A percentile compares a stretch with the other conserved stretches of the same genome.
Evolutionary conservation across 345 rosid genomes (phyloP).

Genomic region (Zanthoxylum bungeanum): DNA sequence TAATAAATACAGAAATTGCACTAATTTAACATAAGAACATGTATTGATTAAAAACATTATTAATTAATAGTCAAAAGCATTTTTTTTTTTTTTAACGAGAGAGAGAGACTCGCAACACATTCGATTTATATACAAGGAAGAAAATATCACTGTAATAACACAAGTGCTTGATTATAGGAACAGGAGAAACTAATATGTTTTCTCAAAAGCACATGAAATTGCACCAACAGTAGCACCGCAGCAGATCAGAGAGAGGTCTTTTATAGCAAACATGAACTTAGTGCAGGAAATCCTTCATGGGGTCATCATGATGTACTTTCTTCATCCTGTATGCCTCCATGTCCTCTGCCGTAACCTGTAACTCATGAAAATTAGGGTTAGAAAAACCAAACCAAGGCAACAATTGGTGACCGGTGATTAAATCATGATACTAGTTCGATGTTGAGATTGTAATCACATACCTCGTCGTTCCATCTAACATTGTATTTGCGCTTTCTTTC

Average conservation of each 20-base stretch:
- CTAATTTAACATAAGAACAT: too few relatives aligned
- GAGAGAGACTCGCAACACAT: too few relatives aligned
- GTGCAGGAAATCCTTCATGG: constrained; percentile 52
- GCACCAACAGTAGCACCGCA: neutral
- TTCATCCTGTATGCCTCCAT: constrained; percentile 87
- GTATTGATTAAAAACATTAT: too few relatives aligned
- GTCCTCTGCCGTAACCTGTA: constrained; percentile 64
- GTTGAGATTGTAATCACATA: too few relatives aligned
- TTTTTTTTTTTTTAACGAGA: too few relatives aligned
- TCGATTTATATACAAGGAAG: too few relatives aligned
- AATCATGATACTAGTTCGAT: neutral
- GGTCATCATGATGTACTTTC: constrained; percentile 67
- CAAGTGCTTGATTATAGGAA: neutral
- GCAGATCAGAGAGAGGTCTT: too few relatives aligned
- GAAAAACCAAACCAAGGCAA: neutral
- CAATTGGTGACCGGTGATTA: neutral
- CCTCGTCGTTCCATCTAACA: constrained; percentile 43
- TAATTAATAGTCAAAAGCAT: too few relatives aligned
- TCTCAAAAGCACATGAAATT: neutral
- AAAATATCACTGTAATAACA: neutral
- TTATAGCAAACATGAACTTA: constrained; percentile 2
- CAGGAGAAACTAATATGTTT: neutral
- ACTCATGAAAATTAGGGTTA: neutral
- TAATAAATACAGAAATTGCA: too few relatives aligned
- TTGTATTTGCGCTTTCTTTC: constrained; percentile 58